Evolutionary conservation across 192 early-diverging fungal species (phyloP).

Genomic region (Gonapodya sp.): DNA sequence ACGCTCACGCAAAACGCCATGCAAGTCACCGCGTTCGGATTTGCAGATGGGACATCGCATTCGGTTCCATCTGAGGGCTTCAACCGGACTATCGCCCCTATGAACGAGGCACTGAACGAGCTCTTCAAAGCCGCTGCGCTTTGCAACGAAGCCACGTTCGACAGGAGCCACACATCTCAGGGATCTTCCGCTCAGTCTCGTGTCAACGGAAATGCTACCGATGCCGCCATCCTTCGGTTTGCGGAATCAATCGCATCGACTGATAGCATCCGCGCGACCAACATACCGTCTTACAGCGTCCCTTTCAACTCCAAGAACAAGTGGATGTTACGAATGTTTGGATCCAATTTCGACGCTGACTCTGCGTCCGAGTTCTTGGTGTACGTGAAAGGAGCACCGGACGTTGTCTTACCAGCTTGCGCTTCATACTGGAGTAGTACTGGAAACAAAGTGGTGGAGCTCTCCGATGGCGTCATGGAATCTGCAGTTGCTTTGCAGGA

Average conservation of each 20-base stretch:
- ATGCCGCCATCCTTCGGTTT: slow-evolving; percentile 68
- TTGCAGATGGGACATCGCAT: slow-evolving; percentile 23
- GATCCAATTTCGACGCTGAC: slow-evolving; percentile 14
- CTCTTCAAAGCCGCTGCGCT: slow-evolving; percentile 36
- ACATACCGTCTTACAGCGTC: slow-evolving; percentile 24
- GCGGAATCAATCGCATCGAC: slow-evolving; percentile 30
- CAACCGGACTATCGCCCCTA: neutral
- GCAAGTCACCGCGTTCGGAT: slow-evolving; percentile 37
- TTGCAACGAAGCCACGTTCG: slow-evolving; percentile 63
- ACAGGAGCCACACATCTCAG: slow-evolving; percentile 24
- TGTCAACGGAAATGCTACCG: slow-evolving; percentile 76
- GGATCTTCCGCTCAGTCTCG: slow-evolving; percentile 44
- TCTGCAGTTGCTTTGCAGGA: slow-evolving; percentile 33
- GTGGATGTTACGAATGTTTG: slow-evolving; percentile 20
- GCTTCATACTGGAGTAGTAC: slow-evolving; percentile 45
- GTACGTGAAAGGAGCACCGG: slow-evolving; percentile 28
- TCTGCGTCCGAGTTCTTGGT: slow-evolving; percentile 36
- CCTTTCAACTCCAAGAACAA: slow-evolving; percentile 71
- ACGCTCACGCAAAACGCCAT: slow-evolving; percentile 77
- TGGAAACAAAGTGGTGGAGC: slow-evolving; percentile 27
- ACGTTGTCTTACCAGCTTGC: slow-evolving; percentile 24
- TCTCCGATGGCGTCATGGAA: slow-evolving; percentile 24
- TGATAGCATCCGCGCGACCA: slow-evolving; percentile 15
- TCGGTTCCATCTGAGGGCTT: slow-evolving; percentile 1
- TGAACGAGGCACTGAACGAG: neutral